Conservation (phyloP, 805 yeast genomes). For the Dipodascus geniculatus region DNA sequence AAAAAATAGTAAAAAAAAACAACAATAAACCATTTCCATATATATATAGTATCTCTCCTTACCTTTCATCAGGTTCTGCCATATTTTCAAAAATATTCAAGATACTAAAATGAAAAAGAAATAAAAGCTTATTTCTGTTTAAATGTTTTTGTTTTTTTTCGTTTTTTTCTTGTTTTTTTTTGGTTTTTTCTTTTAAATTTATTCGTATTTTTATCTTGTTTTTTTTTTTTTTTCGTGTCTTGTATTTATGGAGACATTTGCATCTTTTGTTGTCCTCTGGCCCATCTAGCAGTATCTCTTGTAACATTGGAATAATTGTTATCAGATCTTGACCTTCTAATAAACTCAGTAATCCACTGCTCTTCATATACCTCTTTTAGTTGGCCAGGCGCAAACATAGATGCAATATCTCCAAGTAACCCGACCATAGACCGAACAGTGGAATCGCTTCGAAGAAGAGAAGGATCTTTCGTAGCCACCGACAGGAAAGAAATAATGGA, state of each 20-base stretch:
- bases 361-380: conserved; percentile 53
- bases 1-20: no score
- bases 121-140: no score
- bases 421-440: conserved; percentile 82
- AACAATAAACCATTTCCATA: no score
- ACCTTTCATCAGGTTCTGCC: background rate
- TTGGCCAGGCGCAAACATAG: conserved; percentile 72
- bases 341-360: conserved; percentile 70
- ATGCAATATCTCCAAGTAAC: conserved; percentile 81
- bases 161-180: no score
- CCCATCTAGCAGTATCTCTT: conserved; percentile 94
- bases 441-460: conserved; percentile 50
- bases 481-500: conserved; percentile 62
- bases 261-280: conserved; percentile 70
- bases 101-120: background rate
- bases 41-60: background rate
- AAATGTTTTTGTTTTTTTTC: no score
- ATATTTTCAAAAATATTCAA: background rate
- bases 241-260: conserved; percentile 14
- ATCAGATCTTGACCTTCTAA: conserved; percentile 60
- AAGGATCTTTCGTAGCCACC: conserved; percentile 45
- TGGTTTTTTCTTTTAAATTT: no score
- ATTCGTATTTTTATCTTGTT: no score
- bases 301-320: conserved; percentile 52
- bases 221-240: no score